Evolutionary conservation across 2,329 filamentous ascomycete genomes (phyloP).

Genomic region (Hyphodiscus sp.): DNA sequence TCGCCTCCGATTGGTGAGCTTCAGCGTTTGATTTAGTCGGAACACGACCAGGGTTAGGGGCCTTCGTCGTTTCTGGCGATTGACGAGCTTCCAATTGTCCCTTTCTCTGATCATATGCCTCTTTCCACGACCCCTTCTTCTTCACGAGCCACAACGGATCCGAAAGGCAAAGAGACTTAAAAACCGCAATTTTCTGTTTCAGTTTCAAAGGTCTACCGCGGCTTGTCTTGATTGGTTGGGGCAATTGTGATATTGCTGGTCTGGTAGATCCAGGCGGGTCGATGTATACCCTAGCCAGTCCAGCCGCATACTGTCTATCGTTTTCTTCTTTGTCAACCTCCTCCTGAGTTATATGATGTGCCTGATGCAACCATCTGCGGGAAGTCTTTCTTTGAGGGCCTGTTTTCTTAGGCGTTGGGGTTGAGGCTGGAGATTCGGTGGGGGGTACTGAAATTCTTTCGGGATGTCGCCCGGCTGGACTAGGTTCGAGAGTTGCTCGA

Average conservation of each 20-base stretch:
- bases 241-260: neutral
- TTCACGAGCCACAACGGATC: conserved; percentile 11
- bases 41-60: neutral
- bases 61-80: neutral
- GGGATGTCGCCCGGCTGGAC: neutral
- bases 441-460: neutral
- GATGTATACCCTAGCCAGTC: conserved; percentile 12
- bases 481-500: neutral
- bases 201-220: conserved; percentile 9
- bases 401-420: neutral
- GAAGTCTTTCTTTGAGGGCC: too few relatives aligned
- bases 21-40: neutral
- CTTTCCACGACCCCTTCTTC: conserved; percentile 14
- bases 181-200: conserved; percentile 29
- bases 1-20: too few relatives aligned
- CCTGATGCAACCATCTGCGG: neutral
- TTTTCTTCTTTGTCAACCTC: conserved; percentile 6
- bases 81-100: conserved; percentile 2
- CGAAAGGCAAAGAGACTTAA: conserved; percentile 27
- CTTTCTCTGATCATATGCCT: conserved; percentile 5
- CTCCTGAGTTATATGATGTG: conserved; percentile 7
- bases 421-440: neutral
- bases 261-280: conserved; percentile 7
- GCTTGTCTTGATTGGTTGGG: conserved; percentile 23
- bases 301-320: conserved; percentile 9